Conservation (phyloP, 306 rosid genomes). For the Casuarina cunninghamiana region DNA sequence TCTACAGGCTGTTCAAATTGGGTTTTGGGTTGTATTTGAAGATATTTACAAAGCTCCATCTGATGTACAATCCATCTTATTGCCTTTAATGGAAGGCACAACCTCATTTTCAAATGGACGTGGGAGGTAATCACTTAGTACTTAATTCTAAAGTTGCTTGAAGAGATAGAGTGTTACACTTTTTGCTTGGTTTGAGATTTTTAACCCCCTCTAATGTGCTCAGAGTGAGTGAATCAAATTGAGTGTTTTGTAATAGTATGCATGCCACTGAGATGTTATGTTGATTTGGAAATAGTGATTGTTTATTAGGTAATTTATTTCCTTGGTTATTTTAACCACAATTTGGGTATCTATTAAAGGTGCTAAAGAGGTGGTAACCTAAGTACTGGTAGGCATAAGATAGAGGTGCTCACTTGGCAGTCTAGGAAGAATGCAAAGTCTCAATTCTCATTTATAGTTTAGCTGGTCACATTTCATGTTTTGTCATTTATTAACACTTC, state of each 20-base stretch:
- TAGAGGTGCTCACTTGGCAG: background rate
- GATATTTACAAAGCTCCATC: conserved; percentile 88
- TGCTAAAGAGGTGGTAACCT: background rate
- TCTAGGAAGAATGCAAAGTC: background rate
- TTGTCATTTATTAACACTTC: no score
- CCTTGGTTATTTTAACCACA: background rate
- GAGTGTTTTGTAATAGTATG: background rate
- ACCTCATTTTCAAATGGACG: conserved; percentile 62
- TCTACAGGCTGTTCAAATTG: conserved; percentile 77
- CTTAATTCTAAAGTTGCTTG: background rate
- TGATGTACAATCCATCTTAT: conserved; percentile 73
- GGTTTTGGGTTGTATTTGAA: conserved; percentile 93
- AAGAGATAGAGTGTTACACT: background rate
- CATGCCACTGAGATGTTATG: background rate
- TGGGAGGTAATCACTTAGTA: conserved; percentile 65
- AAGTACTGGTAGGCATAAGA: background rate
- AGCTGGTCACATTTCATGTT: no score
- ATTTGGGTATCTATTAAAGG: background rate
- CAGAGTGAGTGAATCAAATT: background rate
- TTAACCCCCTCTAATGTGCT: background rate
- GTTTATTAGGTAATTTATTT: background rate
- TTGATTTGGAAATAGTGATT: background rate
- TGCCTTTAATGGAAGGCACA: conserved; percentile 75
- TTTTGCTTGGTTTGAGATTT: background rate
- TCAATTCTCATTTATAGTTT: background rate